phyloP scores from a whole-genome alignment of 1,284 basidiomycete genomes.

The Ustilago shanxiensis region DNA sequence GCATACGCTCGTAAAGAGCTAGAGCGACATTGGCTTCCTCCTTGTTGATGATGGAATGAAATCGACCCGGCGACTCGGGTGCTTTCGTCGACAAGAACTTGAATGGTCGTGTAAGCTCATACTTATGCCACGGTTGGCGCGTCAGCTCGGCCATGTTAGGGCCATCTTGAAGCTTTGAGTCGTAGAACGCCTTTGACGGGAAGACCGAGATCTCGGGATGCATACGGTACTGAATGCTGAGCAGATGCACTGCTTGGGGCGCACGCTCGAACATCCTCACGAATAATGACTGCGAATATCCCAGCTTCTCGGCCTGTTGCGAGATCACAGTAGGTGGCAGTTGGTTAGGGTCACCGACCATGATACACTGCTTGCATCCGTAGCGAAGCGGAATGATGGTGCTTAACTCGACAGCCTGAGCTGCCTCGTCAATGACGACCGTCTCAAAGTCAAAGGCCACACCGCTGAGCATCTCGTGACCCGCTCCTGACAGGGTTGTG shows the following conservation, averaged over 20 bases:
- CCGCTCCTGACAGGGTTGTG: slow-evolving; percentile 86
- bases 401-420: slow-evolving; percentile 94
- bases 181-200: slow-evolving; percentile 91
- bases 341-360: slow-evolving; percentile 98
- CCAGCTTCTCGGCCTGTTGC: slow-evolving; percentile 81
- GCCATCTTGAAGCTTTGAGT: slow-evolving; percentile 84
- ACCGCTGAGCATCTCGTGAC: slow-evolving; percentile 85
- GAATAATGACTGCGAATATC: slow-evolving; percentile 92
- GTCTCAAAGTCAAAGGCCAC: slow-evolving; percentile 87
- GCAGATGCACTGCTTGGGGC: slow-evolving; percentile 85
- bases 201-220: slow-evolving; percentile 93
- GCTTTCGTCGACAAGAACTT: slow-evolving; percentile 77
- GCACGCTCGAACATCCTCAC: slow-evolving; percentile 87
- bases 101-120: slow-evolving; percentile 85
- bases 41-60: slow-evolving; percentile 83
- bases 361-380: slow-evolving; percentile 83
- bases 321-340: slow-evolving; percentile 97
- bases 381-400: slow-evolving; percentile 97
- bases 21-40: slow-evolving; percentile 83
- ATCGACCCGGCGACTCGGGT: slow-evolving; percentile 75
- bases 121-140: slow-evolving; percentile 84
- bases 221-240: slow-evolving; percentile 99
- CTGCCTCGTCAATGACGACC: slow-evolving; percentile 97
- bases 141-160: slow-evolving; percentile 89
- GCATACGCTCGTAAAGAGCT: slow-evolving; percentile 82